Base-by-base conservation (phyloP, 2,329 filamentous ascomycete genomes). In the Beauveria sp. region DNA sequence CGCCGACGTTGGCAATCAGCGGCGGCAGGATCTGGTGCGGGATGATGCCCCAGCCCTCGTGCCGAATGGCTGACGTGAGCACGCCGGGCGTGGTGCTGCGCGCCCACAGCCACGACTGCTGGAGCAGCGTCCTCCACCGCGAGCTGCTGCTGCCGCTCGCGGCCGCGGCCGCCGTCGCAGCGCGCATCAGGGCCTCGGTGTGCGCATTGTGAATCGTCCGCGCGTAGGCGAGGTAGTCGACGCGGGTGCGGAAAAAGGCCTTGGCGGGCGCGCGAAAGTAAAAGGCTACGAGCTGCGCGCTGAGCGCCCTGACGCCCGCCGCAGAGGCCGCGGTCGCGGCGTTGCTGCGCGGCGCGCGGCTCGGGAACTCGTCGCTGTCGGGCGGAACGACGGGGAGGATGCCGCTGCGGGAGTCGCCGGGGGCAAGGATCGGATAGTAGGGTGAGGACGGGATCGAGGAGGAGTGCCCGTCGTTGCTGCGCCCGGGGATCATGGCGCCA, bases 211-310 rank as follows among this genome's bases (percentile, higher is more conserved):
- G 81, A 3, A 85, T 70, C 18, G 72, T 78, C 31, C 83, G 77
- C 3, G 83, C 83, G 64, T 84, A 86, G 1, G 82, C 82, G 20
- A 86, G 79, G 67, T 92, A 96, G 78, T 97, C 93, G 65, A 97
- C 91, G 63, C 93, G 81, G 1, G 90, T 93, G 64, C 91, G 85
- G 76, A 97, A 96, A 72, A 97, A 97, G 18, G 92, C 90, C 75
- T 96, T 96, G 59, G 92, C 89, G 1, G 93, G 93, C 0, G 91
- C 91, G 62, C 92, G 83, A 72, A 96, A 97, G 76, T 96, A 97
- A 69, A 96, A 96, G 26, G 91, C 88, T 60, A 96, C 83, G 68
- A 91, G 80, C 71, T 96, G 89, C 8, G 91, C 89, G 68, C 88
- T 93, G 65, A 96, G 74, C 31, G 92, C 93, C 52, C 93, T 88